Base-by-base conservation (phyloP, 2,329 filamentous ascomycete genomes). In the Fusarium praegraminearum region DNA sequence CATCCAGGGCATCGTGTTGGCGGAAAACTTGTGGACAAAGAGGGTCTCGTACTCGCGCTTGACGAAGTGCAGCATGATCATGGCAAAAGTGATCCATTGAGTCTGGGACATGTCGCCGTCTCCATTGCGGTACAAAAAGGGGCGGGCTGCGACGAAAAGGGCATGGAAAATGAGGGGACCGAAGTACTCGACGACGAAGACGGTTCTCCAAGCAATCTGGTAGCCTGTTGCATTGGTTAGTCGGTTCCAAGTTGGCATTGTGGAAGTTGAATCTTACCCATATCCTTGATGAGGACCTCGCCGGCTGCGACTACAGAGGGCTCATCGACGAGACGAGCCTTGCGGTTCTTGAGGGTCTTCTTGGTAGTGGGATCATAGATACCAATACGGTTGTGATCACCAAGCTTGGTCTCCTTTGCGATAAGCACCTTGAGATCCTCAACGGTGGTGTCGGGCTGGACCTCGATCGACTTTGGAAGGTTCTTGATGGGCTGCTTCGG, bases 11-110 rank as follows among this genome's bases (percentile, higher is more conserved):
- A 99, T 99, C 50, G 96, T 99, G 76, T 92, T 93, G 67, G 91
- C 89, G 59, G 93, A 95, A 85, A 99, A 99, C 78, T 93, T 93
- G 85, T 99, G 96, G 67, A 99, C 88, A 78, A 96, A 97, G 67
- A 97, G 78, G 1, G 96, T 98, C 84, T 99, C 96, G 71, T 93
- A 86, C 84, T 99, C 96, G 77, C 96, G 94, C 87, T 99, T 99
- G 78, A 93, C 72, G 81, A 98, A 99, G 85, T 99, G 96, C 15
- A 91, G 80, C 59, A 90, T 83, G 75, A 97, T 88, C 78, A 97
- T 88, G 65, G 83, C 82, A 78, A 94, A 91, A 52, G 90, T 87
- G 53, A 97, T 84, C 74, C 86, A 88, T 81, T 99, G 96, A 4
- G 87, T 85, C 84, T 82, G 78, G 77, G 87, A 83, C 85, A 96